Base-by-base conservation (phyloP, 345 rosid species). In the Populus alba region DNA sequence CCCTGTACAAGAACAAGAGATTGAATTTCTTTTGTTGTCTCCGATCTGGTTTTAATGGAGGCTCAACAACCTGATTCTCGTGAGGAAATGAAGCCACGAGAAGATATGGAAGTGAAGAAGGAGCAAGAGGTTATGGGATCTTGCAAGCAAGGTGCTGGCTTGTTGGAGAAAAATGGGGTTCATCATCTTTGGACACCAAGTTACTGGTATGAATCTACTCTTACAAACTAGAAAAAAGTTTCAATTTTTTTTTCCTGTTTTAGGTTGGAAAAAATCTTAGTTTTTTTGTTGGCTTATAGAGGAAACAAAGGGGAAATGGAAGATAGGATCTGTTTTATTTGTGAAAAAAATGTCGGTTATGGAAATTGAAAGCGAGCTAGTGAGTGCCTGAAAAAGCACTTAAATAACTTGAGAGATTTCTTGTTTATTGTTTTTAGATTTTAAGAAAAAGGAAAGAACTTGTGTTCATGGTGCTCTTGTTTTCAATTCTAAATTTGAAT, bases 71-170 rank as follows among this genome's bases (percentile, higher is more conserved):
- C 76, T 29, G 77, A 71, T n/a, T 70, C 77, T 1, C 11, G 11
- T 65, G 78, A 80, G 35, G 81, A 86, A 73, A 75, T 71, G 43
- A 87, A 81, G 47, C 74, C 78, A 35, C 69, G 59, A 39, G 79
- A 66, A 61, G 76, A 45, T 31, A 77, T 25, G 12, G 55, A 76
- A 51, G 79, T 41, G 11, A 71, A 43, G 27, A 59, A 16, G 45
- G 78, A 43, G 53, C 39, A 29, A 39, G 76, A 55, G 68, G 73
- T 53, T 37, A 6, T 35, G 65, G 81, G 53, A 51, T 72, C 72
- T 51, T 66, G 65, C 72, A 72, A 72, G 17, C 68, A 53, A 23
- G 43, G 27, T 53, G 59, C 59, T 53, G 59, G 20, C 7, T 53
- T 53, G 23, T 53, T 7, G 59, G 59, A 53, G 59, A 53, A 18